These are phyloP conservation scores for Globisporangium acanthophoron DNA, from an alignment of 352 stramenopile genomes.

Conservation along the genomic window DNA sequence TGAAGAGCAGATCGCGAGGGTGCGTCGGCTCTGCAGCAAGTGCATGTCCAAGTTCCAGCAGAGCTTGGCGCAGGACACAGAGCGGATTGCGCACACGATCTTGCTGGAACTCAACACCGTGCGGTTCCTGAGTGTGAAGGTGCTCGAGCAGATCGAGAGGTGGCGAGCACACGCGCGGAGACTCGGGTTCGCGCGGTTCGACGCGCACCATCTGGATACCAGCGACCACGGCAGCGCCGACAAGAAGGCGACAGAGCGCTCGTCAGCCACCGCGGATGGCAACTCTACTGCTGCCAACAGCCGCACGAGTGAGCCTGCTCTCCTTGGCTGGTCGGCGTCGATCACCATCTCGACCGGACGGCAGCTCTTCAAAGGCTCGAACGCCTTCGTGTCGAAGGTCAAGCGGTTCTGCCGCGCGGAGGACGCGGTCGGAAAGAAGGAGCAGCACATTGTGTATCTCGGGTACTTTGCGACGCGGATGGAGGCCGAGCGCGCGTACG, in stretches of 20 bases:
- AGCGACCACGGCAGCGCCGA: neutral
- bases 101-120: conserved; percentile 46
- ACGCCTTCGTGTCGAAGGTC: conserved; percentile 59
- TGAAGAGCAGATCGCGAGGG: conserved; percentile 44
- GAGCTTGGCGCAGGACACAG: conserved; percentile 41
- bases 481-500: conserved; percentile 67
- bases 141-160: conserved; percentile 56
- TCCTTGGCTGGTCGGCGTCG: conserved; percentile 58
- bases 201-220: conserved; percentile 9
- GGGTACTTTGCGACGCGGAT: conserved; percentile 61
- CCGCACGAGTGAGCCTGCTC: conserved; percentile 15
- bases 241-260: neutral
- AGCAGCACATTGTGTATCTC: conserved; percentile 63
- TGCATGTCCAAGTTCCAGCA: conserved; percentile 69
- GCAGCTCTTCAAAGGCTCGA: conserved; percentile 64
- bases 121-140: conserved; percentile 61
- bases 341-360: conserved; percentile 65
- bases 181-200: conserved; percentile 42
- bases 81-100: conserved; percentile 28
- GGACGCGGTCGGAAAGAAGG: conserved; percentile 44
- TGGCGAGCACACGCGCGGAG: conserved; percentile 53
- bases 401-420: conserved; percentile 66
- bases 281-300: no score
- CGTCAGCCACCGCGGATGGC: no score
- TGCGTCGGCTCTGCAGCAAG: conserved; percentile 29